phyloP scores from a whole-genome alignment of 78 protist genomes.

The Guillardia theta region DNA sequence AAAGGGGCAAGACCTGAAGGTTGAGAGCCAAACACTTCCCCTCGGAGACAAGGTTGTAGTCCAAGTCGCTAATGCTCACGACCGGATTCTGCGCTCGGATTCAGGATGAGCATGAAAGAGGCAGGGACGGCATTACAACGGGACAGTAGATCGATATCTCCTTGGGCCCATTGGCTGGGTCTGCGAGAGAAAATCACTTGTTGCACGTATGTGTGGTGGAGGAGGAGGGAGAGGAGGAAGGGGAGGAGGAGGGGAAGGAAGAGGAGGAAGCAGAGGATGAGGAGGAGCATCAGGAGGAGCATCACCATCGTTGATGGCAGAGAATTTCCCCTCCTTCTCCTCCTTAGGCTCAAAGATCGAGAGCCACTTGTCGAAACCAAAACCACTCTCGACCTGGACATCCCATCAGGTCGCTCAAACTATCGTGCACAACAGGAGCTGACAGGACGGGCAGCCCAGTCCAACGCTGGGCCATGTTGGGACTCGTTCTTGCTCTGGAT shows the following conservation, averaged over 20 bases:
- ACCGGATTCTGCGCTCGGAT: neutral
- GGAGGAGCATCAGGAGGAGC: too few relatives aligned
- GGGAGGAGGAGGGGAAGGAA: too few relatives aligned
- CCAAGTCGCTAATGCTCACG: neutral
- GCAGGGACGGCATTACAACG: neutral
- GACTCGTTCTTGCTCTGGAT: neutral
- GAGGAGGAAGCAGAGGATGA: too few relatives aligned
- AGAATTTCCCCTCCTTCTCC: neutral
- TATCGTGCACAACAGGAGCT: neutral
- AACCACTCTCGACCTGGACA: neutral
- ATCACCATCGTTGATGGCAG: too few relatives aligned
- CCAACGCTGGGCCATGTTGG: neutral
- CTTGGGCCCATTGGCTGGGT: conserved; percentile 27
- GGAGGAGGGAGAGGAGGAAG: too few relatives aligned
- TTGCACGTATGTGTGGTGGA: too few relatives aligned
- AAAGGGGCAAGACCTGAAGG: neutral
- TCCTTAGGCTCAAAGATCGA: neutral
- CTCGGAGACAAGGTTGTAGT: neutral
- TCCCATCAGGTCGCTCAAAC: neutral
- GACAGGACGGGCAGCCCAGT: neutral
- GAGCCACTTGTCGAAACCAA: neutral
- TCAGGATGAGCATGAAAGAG: neutral
- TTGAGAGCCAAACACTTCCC: conserved; percentile 7
- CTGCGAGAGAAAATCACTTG: too few relatives aligned
- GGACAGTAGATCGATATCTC: conserved; percentile 32